Base-by-base conservation (phyloP, 1,284 basidiomycete genomes). In the Farysia itapuensis region DNA sequence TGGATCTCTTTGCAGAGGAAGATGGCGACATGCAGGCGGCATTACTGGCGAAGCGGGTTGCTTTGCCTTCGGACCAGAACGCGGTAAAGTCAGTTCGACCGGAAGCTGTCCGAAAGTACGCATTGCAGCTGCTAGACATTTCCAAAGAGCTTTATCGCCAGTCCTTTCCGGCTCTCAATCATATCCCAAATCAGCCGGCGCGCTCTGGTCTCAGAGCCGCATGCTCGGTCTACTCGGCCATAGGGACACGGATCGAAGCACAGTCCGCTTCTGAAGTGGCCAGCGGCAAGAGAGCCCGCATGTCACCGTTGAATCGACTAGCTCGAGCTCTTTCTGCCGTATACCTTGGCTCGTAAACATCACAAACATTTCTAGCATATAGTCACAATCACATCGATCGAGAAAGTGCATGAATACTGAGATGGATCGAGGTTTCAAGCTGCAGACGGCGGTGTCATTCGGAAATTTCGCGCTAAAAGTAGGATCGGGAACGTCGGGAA, bases 141-240 rank as follows among this genome's bases (percentile, higher is more conserved):
- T 64, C 66, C 5, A 35, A 49, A 19, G 25, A 34, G 9, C 53
- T 67, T 3, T 71, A 59, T 42, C 43, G 35, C 16, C 23, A 41
- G 20, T 42, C 66, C 1, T 64, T 54, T 16, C 65, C 68, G 2
- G 46, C 66, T 15, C 39, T 71, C 13, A 39, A 34, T 12, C 43
- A 50, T 28, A 45, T 71, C 11, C 68, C 68, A 8, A 53, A 53
- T 15, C 49, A 38, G 4, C 54, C 68, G 2, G 66, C 68, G 2
- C 43, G 60, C 1, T 57, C 64, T 11, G 67, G 68, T 4, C 35
- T 71, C 9, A 43, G 65, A 23, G 68, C 64, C 1, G 68, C 68
- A 11, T 71, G 68, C 37, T 48, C 63, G 6, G 68, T 69, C 5
- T 71, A 71, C 30, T 50, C 56, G 2, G 53, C 57, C 7, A 71